Evolutionary conservation across 495 filamentous ascomycete species (phyloP).

Genomic region (Tuber calosporum): DNA sequence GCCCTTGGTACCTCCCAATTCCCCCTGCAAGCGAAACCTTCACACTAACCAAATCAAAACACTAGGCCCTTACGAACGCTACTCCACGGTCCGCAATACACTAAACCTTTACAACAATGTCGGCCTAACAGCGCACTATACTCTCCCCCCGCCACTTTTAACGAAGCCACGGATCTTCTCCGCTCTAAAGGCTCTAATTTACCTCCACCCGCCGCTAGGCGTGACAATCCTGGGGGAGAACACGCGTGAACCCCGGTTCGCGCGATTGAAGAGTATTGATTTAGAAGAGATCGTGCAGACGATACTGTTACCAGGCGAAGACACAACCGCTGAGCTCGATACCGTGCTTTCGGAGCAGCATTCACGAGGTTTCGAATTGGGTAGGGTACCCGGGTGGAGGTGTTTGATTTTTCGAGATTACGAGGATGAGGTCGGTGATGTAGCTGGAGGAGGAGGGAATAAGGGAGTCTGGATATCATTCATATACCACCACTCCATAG

Average conservation of each 20-base stretch:
- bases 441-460: not conserved
- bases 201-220: constrained; percentile 46
- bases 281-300: constrained; percentile 44
- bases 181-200: constrained; percentile 44
- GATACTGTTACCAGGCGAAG: constrained; percentile 33
- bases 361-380: constrained; percentile 41
- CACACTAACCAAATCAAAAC: not conserved
- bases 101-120: constrained; percentile 48
- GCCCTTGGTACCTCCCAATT: constrained; percentile 5
- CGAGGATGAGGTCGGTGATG: constrained; percentile 16
- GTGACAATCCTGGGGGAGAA: constrained; percentile 46
- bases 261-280: constrained; percentile 46
- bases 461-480: constrained; percentile 21
- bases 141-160: constrained; percentile 39
- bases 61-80: constrained; percentile 46
- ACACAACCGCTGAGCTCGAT: constrained; percentile 40
- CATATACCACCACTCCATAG: constrained; percentile 27
- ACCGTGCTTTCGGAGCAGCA: constrained; percentile 44
- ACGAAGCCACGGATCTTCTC: constrained; percentile 44
- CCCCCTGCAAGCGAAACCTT: not conserved
- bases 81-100: constrained; percentile 46
- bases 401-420: constrained; percentile 41
- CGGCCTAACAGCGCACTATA: constrained; percentile 44
- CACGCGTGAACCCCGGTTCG: constrained; percentile 45
- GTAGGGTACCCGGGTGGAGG: constrained; percentile 45